A percentile compares a stretch with the other conserved stretches of the same genome.
Evolutionary conservation across 2,329 filamentous ascomycete genomes (phyloP).

Genomic region (Ambrosiella beaveri): DNA sequence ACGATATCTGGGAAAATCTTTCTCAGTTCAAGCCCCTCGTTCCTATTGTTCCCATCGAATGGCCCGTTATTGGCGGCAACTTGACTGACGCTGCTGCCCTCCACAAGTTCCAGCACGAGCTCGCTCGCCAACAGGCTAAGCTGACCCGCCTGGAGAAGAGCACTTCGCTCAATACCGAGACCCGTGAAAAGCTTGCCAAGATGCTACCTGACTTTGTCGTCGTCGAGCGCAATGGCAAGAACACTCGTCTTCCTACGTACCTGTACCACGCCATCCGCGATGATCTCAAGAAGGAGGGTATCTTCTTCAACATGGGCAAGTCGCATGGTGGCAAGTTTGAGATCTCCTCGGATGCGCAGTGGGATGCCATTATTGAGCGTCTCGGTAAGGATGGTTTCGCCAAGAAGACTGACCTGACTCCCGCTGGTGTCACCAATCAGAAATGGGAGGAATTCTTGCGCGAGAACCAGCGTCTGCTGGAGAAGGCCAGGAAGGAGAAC

Average conservation of each 20-base stretch:
- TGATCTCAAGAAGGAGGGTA: conserved; percentile 31
- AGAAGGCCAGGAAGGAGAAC: conserved; percentile 19
- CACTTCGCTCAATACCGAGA: conserved; percentile 13
- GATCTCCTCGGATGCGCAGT: conserved; percentile 29
- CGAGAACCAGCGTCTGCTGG: conserved; percentile 20
- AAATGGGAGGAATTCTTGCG: conserved; percentile 18
- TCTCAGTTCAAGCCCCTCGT: conserved; percentile 18
- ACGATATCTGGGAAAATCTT: conserved; percentile 16
- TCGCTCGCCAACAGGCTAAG: conserved; percentile 17
- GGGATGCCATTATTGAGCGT: conserved; percentile 28
- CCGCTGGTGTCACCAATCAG: conserved; percentile 20
- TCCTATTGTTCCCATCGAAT: not conserved
- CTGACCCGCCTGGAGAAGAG: conserved; percentile 6
- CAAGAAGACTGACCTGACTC: conserved; percentile 6
- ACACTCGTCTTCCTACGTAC: conserved; percentile 33
- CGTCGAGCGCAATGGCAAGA: conserved; percentile 33
- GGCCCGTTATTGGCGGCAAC: conserved; percentile 15
- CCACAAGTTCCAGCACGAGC: conserved; percentile 19
- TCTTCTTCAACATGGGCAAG: conserved; percentile 30
- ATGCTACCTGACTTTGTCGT: conserved; percentile 40
- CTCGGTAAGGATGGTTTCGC: conserved; percentile 21
- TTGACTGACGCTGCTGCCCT: conserved; percentile 19
- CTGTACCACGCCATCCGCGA: conserved; percentile 50
- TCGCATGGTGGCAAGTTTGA: conserved; percentile 21
- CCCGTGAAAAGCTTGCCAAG: conserved; percentile 27